Percentiles rank a stretch among this genome's conserved stretches.
Evolutionary conservation across 2,329 filamentous ascomycete genomes (phyloP).

Genomic region (Daldinia sp.): DNA sequence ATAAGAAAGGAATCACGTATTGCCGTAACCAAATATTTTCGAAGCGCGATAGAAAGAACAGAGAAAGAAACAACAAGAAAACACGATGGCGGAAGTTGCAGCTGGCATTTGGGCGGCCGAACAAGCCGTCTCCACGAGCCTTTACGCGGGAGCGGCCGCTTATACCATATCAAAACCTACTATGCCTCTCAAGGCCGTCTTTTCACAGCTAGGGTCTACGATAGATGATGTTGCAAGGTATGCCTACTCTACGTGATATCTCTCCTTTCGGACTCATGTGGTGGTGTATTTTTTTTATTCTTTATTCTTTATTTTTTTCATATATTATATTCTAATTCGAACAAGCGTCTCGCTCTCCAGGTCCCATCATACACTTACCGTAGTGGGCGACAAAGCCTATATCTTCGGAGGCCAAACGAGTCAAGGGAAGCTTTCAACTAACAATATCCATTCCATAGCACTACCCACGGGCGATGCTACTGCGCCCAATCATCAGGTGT

Average conservation of each 20-base stretch:
- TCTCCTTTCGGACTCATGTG: neutral
- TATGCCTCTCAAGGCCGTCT: constrained; percentile 58
- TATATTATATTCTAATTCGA: neutral
- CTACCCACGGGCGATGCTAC: constrained; percentile 54
- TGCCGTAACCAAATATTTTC: neutral
- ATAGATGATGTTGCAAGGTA: constrained; percentile 45
- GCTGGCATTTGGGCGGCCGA: constrained; percentile 52
- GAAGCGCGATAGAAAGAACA: too few relatives aligned
- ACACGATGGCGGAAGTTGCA: constrained; percentile 50
- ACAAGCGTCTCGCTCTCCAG: constrained; percentile 53
- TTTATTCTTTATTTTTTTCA: too few relatives aligned
- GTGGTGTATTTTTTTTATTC: too few relatives aligned
- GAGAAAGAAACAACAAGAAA: neutral
- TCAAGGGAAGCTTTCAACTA: constrained; percentile 53
- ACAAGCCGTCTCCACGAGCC: constrained; percentile 51
- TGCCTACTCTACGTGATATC: neutral
- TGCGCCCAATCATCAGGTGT: constrained; percentile 45
- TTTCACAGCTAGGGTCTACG: constrained; percentile 55
- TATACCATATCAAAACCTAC: constrained; percentile 59
- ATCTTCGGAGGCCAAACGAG: constrained; percentile 61
- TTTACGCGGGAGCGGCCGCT: constrained; percentile 52
- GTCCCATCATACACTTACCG: constrained; percentile 59
- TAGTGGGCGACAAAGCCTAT: constrained; percentile 62
- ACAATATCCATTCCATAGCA: constrained; percentile 61
- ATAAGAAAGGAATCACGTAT: neutral